Conservation (phyloP, 1,284 basidiomycete genomes). For the Dichomitus squalens region DNA sequence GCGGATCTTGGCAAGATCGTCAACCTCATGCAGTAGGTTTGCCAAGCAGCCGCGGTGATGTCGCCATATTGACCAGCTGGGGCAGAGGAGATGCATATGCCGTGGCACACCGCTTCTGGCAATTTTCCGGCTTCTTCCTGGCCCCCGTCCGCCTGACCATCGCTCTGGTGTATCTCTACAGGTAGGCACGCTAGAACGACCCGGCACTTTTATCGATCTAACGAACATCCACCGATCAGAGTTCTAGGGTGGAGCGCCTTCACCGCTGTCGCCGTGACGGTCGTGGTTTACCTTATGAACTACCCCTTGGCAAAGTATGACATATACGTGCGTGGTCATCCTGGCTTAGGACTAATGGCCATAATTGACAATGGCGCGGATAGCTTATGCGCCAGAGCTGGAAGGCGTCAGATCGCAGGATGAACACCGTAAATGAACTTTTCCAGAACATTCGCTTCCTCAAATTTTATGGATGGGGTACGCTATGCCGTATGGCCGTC, state of each 20-base stretch:
- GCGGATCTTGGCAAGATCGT: constrained; percentile 74
- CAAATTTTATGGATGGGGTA: constrained; percentile 76
- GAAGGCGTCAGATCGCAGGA: constrained; percentile 75
- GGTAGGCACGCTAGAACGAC: constrained; percentile 42
- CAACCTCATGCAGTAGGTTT: constrained; percentile 70
- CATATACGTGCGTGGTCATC: constrained; percentile 50
- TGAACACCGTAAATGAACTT: constrained; percentile 80
- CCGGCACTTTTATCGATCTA: constrained; percentile 5
- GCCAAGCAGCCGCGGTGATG: not conserved
- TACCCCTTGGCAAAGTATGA: constrained; percentile 68
- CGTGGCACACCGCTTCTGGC: constrained; percentile 74
- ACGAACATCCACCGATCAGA: constrained; percentile 39
- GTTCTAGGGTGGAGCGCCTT: constrained; percentile 84
- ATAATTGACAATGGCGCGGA: not conserved
- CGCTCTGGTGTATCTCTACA: constrained; percentile 74
- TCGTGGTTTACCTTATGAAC: constrained; percentile 67
- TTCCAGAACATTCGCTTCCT: constrained; percentile 73
- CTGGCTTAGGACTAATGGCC: not conserved
- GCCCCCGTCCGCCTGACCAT: constrained; percentile 77
- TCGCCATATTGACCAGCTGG: not conserved
- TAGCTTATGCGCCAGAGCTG: constrained; percentile 64
- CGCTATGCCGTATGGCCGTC: not conserved
- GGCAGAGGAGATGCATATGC: constrained; percentile 68
- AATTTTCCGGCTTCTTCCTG: constrained; percentile 66
- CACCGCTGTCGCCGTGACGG: constrained; percentile 73